Evolutionary conservation across 352 stramenopile genomes (phyloP), one percentile per base, ranked within the genome.

Genomic region (Phytophthora rubi): DNA sequence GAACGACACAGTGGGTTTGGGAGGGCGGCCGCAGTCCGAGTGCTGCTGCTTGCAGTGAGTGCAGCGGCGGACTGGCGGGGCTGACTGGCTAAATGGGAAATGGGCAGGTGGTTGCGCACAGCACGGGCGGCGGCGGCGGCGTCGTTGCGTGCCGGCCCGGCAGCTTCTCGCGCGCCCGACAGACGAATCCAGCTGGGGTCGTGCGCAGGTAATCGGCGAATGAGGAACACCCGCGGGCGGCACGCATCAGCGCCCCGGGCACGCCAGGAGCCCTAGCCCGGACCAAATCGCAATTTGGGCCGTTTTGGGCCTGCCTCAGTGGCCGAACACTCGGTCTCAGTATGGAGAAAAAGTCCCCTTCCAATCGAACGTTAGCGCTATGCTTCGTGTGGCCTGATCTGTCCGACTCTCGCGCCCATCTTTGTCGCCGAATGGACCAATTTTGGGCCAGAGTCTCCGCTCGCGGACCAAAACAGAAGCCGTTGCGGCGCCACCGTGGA

Each of bases 361-460:
- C 65, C 70, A 77, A 77, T 77, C 70, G 70, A 77, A 77, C 68
- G 56, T 75, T 75, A 62, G 30, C 39, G 37, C 61, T 26, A 66
- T 59, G 59, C n/a, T 61, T 13, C 44, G 39, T 23, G 35, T 23
- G 47, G 49, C 55, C 55, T 64, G 63, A 68, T 67, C 48, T 64
- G 51, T 59, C 57, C 57, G 56, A 59, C 59, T 73, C 66, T 71
- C 16, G 49, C 10, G 48, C 62, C 32, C 53, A 57, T 62, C 39
- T 68, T 51, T 62, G 57, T 23, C 12, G 68, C 64, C 54, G 39
- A 45, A 28, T 6, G 18, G 18, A 28, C n/a, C n/a, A 52, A 52
- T 21, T 48, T 63, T 54, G 47, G 15, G 23, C 18, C 13, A 28
- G 10, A 53, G 59, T 68, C 51, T 49, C 58, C 28, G 42, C 55